Evolutionary conservation across 768 basidiomycete species (phyloP).

Genomic region (Suillus tomentosus): DNA sequence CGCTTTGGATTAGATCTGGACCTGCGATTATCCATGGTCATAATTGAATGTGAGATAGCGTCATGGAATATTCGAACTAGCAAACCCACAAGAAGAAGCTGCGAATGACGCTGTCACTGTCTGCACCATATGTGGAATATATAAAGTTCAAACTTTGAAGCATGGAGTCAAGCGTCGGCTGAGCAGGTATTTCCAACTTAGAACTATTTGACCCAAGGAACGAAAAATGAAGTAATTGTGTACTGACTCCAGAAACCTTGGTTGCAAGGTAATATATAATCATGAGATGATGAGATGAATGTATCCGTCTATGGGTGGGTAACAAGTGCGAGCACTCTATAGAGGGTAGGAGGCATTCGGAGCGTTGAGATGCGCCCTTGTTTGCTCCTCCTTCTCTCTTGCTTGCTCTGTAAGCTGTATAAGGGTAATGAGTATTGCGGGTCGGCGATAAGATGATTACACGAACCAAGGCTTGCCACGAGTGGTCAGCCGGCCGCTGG

Average conservation of each 20-base stretch:
- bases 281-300: background rate
- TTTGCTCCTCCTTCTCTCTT: constrained; percentile 22
- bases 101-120: background rate
- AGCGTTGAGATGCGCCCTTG: constrained; percentile 15
- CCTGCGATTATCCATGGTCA: background rate
- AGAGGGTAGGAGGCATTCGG: background rate
- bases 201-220: background rate
- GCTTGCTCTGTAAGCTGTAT: constrained; percentile 31
- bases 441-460: background rate
- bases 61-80: background rate
- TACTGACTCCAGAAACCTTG: background rate
- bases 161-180: background rate
- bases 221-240: background rate
- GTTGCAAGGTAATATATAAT: background rate
- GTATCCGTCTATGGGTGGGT: background rate
- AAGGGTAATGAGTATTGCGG: background rate
- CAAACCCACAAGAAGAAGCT: background rate
- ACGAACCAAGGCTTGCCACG: constrained; percentile 32
- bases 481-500: constrained; percentile 28
- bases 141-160: background rate
- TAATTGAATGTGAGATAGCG: background rate
- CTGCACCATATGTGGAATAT: background rate
- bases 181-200: background rate
- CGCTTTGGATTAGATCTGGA: background rate
- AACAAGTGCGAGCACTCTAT: constrained; percentile 6